Base-by-base conservation (phyloP, 2,329 filamentous ascomycete species). In the Anthostomella pinea region DNA sequence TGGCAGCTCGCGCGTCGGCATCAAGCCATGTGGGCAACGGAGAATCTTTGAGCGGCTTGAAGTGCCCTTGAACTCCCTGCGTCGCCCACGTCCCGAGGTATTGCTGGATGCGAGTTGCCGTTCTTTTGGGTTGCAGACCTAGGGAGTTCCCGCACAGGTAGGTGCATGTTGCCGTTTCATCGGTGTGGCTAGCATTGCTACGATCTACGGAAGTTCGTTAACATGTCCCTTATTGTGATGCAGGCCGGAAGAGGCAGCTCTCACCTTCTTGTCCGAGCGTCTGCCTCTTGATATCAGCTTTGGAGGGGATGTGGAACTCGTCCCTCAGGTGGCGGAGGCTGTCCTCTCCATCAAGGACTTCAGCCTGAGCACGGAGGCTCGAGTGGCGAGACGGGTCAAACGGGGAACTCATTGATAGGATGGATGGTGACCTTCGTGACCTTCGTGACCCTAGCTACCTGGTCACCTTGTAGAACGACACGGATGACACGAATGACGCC, bases 101-200 rank as follows among this genome's bases (percentile, higher is more conserved):
- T 35, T 80, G 73, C 40, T 78, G 69, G 51, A 90, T 72, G 39
- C 86, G 83, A 24, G 71, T 69, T 24, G 72, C 69, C 2, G 81
- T 85, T 38, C 73, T 69, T 43, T 71, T 75, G 28, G 86, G 85
- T 57, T 90, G 86, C 11, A 88, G 69, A 16, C 86, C 86, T 4
- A 91, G 70, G 0, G 85, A 89, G 60, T 90, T 90, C 24, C 86
- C 86, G 54, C 85, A 89, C 26, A 91, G 72, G 54, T 91, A 91
- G 41, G 84, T 79, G 52, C 74, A 59, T 39, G 47, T 38, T 30
- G 45, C 45, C 28, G 48, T 46, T 38, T 52, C 53, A 43, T 56
- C 51, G 44, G 45, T 39, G 42, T 39, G 36, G 28, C 34, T 48
- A 37, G 45, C 38, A 45, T 45, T 42, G 40, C 42, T 49, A 49